Conservation (phyloP, 352 stramenopile species). For the Peronosclerospora sorghi region DNA sequence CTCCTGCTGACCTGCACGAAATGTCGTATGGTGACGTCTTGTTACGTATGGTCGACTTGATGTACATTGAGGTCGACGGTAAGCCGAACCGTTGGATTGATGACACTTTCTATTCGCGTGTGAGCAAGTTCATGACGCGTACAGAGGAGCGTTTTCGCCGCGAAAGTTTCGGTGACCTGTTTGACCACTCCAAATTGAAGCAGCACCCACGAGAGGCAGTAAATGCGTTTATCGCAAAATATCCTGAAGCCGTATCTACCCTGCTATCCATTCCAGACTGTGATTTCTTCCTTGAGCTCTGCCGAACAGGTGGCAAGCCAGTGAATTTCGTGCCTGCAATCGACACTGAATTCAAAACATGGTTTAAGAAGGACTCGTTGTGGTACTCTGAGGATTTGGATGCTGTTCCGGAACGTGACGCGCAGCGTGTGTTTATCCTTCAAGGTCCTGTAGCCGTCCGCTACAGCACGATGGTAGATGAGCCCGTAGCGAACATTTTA, state of each 20-base stretch:
- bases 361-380: slow-evolving; percentile 87
- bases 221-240: slow-evolving; percentile 36
- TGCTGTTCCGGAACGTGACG: slow-evolving; percentile 60
- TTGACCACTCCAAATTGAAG: slow-evolving; percentile 35
- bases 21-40: slow-evolving; percentile 83
- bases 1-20: slow-evolving; percentile 53
- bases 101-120: slow-evolving; percentile 50
- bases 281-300: slow-evolving; percentile 78
- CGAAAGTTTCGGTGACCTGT: slow-evolving; percentile 16
- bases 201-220: slow-evolving; percentile 33
- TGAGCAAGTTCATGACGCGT: slow-evolving; percentile 61
- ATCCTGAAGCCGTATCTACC: slow-evolving; percentile 38
- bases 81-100: slow-evolving; percentile 70
- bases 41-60: slow-evolving; percentile 62
- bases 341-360: slow-evolving; percentile 72
- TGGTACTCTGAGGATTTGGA: slow-evolving; percentile 87
- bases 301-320: slow-evolving; percentile 70
- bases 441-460: slow-evolving; percentile 72
- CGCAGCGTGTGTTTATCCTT: slow-evolving; percentile 75
- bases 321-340: slow-evolving; percentile 83
- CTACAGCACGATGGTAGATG: slow-evolving; percentile 62
- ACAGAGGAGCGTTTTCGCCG: slow-evolving; percentile 57
- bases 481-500: slow-evolving; percentile 75
- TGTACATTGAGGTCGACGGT: slow-evolving; percentile 46
- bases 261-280: slow-evolving; percentile 62